Conservation (phyloP, 2,329 filamentous ascomycete genomes). For the Ophiostoma quercus region DNA sequence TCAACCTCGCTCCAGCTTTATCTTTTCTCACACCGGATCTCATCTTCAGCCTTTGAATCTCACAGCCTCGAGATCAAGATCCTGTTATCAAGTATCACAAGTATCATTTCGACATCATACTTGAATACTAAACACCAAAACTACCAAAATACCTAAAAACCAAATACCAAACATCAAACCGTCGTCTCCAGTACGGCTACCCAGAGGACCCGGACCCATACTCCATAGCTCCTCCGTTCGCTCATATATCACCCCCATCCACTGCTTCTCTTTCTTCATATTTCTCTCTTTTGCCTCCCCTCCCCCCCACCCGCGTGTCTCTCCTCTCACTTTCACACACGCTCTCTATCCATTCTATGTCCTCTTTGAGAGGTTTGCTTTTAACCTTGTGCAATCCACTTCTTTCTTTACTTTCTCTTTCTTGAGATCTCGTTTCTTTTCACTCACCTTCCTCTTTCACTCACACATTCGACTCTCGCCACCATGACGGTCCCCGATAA, state of each 20-base stretch:
- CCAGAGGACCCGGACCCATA: constrained; percentile 6
- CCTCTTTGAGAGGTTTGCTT: constrained; percentile 9
- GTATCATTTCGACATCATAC: background rate
- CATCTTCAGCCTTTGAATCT: background rate
- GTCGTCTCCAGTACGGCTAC: background rate
- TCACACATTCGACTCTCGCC: background rate
- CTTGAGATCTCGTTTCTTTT: constrained; percentile 25
- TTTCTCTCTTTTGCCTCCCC: constrained; percentile 1
- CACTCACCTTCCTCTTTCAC: constrained; percentile 31
- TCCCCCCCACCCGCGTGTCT: constrained; percentile 4
- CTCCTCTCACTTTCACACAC: background rate
- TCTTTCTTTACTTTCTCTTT: constrained; percentile 4
- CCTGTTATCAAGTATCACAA: background rate
- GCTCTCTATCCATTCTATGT: constrained; percentile 14
- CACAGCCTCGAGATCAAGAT: background rate
- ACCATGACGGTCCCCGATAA: constrained; percentile 48
- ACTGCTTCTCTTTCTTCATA: constrained; percentile 3
- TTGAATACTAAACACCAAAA: background rate
- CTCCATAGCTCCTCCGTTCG: constrained; percentile 9
- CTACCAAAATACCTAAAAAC: background rate
- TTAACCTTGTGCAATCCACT: background rate
- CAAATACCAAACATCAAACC: background rate
- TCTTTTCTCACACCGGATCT: background rate
- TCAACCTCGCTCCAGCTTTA: background rate
- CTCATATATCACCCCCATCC: constrained; percentile 12